Evolutionary conservation across 768 basidiomycete species (phyloP), one percentile per base, ranked within the genome.

Genomic region (Leccinum disarticulatum): DNA sequence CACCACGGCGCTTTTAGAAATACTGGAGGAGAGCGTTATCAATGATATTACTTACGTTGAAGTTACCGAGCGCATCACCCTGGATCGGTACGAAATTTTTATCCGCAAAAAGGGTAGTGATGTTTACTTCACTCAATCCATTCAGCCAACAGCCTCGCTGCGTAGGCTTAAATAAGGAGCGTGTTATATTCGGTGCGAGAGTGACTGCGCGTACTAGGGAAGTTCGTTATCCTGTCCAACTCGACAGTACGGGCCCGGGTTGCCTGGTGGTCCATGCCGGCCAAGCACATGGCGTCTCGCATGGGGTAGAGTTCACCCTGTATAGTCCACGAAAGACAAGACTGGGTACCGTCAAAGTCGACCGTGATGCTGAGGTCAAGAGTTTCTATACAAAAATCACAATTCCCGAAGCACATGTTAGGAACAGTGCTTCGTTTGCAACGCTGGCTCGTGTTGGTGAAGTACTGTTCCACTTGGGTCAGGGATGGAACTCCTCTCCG

Each of bases 91-190:
- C 22, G 65, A 52, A 47, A 1, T 3, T 36, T 35, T 33, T 2
- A 7, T 43, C n/a, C 10, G 6, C 30, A 31, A 25, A 11, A 25
- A 35, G 11, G n/a, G 19, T 28, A 8, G 8, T 17, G 19, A 55
- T 15, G 4, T 19, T 64, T 4, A 61, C 27, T 10, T 19, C 0
- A 11, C 52, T 14, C 4, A 27, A 46, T 19, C 31, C 3, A 3
- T 54, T 33, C 41, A 74, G 69, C 6, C 73, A 74, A 52, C 61
- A 57, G 54, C 74, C 74, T 6, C 71, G 63, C 6, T 74, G 72
- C 22, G 68, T 69, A 57, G 73, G 74, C 5, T 1, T 31, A n/a
- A 33, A 70, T 41, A 61, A 48, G 22, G 27, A 58, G 38, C 70
- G 68, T 6, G 48, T 62, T 31, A 51, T 73, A 22, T 74, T 74